These are phyloP conservation scores for Leccinum arenicola DNA, from an alignment of 768 basidiomycete genomes.

Conservation along the genomic window DNA sequence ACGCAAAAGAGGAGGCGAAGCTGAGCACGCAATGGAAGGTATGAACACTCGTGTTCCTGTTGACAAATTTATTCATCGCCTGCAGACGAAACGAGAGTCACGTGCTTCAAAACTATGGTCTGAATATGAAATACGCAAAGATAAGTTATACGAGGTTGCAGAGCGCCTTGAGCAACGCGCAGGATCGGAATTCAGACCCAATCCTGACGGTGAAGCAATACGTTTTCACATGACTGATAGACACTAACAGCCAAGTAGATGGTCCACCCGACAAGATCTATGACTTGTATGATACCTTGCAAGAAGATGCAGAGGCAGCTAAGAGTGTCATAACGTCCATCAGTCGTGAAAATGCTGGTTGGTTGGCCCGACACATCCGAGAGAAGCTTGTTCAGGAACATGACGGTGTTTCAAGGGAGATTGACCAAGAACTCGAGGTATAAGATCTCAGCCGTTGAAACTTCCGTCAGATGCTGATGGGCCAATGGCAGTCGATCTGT, in stretches of 20 bases:
- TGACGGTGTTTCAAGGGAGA: conserved; percentile 52
- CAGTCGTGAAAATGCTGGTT: conserved; percentile 51
- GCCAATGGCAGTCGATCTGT: conserved; percentile 45
- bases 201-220: conserved; percentile 38
- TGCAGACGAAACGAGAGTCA: conserved; percentile 54
- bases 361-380: conserved; percentile 54
- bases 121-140: conserved; percentile 55
- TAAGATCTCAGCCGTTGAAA: conserved; percentile 13
- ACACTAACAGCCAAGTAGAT: conserved; percentile 12
- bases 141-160: conserved; percentile 54
- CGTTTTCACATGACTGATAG: not conserved
- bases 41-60: conserved; percentile 15
- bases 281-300: conserved; percentile 57
- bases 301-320: conserved; percentile 51
- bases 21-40: conserved; percentile 73
- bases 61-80: conserved; percentile 3
- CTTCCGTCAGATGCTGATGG: conserved; percentile 4
- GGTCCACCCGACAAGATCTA: conserved; percentile 46
- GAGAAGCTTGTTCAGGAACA: conserved; percentile 48
- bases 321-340: conserved; percentile 41
- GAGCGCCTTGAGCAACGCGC: conserved; percentile 63
- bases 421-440: conserved; percentile 75
- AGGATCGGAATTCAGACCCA: conserved; percentile 42
- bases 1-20: conserved; percentile 64
- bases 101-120: conserved; percentile 57